Evolutionary conservation across 768 basidiomycete species (phyloP).

Genomic region (Suillus subalutaceus): DNA sequence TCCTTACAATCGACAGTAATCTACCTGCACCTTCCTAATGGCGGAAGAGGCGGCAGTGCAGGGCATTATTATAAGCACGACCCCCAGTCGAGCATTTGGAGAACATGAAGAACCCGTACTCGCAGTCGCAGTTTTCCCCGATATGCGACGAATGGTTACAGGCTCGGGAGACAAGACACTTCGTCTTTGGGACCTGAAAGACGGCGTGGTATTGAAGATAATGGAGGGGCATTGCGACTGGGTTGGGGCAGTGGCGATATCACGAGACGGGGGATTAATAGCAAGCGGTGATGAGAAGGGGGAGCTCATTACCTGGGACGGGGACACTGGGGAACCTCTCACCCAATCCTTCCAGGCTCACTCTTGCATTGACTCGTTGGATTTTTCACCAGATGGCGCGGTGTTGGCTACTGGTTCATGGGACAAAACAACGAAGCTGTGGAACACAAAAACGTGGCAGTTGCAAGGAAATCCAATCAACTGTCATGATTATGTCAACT

Average conservation of each 20-base stretch:
- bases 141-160: neutral
- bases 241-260: slow-evolving; percentile 1
- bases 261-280: neutral
- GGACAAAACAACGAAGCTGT: neutral
- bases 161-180: neutral
- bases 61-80: neutral
- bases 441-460: neutral
- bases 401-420: neutral
- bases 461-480: neutral
- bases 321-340: neutral
- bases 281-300: neutral
- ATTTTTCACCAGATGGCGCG: neutral
- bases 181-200: neutral
- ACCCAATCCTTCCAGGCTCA: neutral
- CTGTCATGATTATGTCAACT: neutral
- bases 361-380: neutral
- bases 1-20: neutral
- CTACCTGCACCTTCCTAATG: neutral
- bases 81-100: neutral
- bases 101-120: neutral
- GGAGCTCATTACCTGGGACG: neutral
- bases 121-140: slow-evolving; percentile 1
- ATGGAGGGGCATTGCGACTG: neutral
- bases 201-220: neutral
- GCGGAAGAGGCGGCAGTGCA: neutral